Percentiles rank a stretch among this genome's conserved stretches.
These are phyloP conservation scores for Linaria vulgaris DNA, from an alignment of 257 asterid genomes.

Conservation along the genomic window DNA sequence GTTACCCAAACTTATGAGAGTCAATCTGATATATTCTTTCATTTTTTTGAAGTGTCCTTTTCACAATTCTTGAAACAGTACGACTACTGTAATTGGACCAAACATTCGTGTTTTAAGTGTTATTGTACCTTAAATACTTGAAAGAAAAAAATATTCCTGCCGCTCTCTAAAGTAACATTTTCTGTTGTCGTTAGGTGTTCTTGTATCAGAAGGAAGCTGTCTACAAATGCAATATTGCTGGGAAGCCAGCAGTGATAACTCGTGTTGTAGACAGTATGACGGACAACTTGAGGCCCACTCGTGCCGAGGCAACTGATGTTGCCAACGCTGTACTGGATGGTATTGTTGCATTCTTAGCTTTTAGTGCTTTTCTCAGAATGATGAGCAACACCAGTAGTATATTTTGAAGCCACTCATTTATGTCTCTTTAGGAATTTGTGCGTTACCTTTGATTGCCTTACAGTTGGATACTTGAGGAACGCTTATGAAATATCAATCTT, in stretches of 20 bases:
- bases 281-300: slow-evolving; percentile 91
- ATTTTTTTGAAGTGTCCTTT: too few species aligned
- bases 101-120: too few species aligned
- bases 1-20: too few species aligned
- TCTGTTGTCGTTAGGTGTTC: slow-evolving; percentile 60
- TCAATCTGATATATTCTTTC: too few species aligned
- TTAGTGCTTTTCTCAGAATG: neutral
- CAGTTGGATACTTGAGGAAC: neutral
- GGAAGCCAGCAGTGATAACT: slow-evolving; percentile 92
- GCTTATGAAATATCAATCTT: slow-evolving; percentile 14
- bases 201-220: slow-evolving; percentile 85
- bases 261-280: slow-evolving; percentile 98
- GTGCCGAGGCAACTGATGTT: slow-evolving; percentile 99
- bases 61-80: too few species aligned
- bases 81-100: too few species aligned
- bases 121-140: slow-evolving; percentile 3
- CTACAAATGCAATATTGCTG: slow-evolving; percentile 86
- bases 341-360: slow-evolving; percentile 29
- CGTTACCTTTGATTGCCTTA: slow-evolving; percentile 1
- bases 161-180: neutral
- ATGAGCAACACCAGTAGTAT: neutral
- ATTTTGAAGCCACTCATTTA: neutral
- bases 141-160: too few species aligned
- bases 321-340: slow-evolving; percentile 98
- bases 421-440: neutral